Evolutionary conservation across 2,329 filamentous ascomycete genomes (phyloP).

Genomic region (Tolypocladium ophioglossoides): DNA sequence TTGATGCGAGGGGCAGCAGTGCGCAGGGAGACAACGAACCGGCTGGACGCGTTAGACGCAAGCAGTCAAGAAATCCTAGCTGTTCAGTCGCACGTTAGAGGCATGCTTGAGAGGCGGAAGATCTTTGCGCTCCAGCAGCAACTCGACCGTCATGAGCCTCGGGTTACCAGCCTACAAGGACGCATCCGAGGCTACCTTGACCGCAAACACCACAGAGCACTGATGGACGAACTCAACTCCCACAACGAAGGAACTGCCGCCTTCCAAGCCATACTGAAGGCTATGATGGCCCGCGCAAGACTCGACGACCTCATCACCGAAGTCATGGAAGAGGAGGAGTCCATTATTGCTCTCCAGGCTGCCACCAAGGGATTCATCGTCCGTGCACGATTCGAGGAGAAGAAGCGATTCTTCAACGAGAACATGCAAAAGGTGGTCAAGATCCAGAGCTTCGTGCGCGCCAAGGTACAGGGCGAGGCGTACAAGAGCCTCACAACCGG

Average conservation of each 20-base stretch:
- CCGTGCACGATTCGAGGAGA: conserved; percentile 67
- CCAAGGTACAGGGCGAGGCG: conserved; percentile 90
- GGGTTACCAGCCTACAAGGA: conserved; percentile 55
- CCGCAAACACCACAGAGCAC: conserved; percentile 47
- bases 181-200: conserved; percentile 54
- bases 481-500: conserved; percentile 95
- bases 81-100: conserved; percentile 50
- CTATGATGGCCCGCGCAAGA: conserved; percentile 65
- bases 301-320: conserved; percentile 66
- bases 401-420: conserved; percentile 79
- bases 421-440: conserved; percentile 99
- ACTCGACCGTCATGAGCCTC: conserved; percentile 45
- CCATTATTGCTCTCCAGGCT: conserved; percentile 64
- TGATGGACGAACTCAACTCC: conserved; percentile 60
- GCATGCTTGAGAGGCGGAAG: conserved; percentile 46
- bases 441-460: conserved; percentile 92
- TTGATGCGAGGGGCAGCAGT: conserved; percentile 44
- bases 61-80: conserved; percentile 35
- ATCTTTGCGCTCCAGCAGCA: conserved; percentile 38
- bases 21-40: conserved; percentile 36
- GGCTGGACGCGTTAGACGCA: conserved; percentile 35
- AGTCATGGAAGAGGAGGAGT: conserved; percentile 75
- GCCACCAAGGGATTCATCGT: conserved; percentile 64
- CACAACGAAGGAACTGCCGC: conserved; percentile 56
- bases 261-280: conserved; percentile 67